Evolutionary conservation across 2,329 filamentous ascomycete species (phyloP), one percentile per base, ranked within the genome.

Genomic region (Bipolaris zeicola): DNA sequence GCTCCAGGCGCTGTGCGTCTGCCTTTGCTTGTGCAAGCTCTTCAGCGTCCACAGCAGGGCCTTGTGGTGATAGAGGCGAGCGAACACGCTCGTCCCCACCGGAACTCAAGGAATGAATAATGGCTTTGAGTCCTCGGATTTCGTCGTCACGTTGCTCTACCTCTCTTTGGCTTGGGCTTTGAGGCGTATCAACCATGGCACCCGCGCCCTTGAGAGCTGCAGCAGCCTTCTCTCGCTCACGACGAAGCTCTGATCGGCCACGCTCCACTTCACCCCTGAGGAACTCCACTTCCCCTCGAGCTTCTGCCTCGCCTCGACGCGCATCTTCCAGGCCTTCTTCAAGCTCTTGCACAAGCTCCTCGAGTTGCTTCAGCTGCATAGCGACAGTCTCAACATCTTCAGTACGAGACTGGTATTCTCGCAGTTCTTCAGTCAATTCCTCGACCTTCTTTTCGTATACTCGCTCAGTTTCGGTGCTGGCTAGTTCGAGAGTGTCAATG

Each of bases 251-350:
- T 8, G 92, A 88, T 63, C 92, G 86, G 10, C 92, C 94, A 61
- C 95, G 84, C 77, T 99, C 95, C 0, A 98, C 94, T 74, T 99
- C 95, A 2, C 95, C 95, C 26, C 95, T 85, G 34, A 99, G 79
- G 72, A 98, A 98, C 74, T 99, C 95, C 3, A 97, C 94, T 74
- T 99, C 95, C 0, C 92, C 94, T 56, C 95, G 86, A 28, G 95
- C 95, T 79, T 99, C 95, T 8, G 94, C 94, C 78, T 99, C 95
- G 6, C 95, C 95, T 53, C 95, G 85, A 52, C 95, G 85, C 45
- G 95, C 93, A 78, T 99, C 95, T 77, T 99, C 95, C 1, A 99
- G 82, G 0, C 95, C 95, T 76, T 99, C 95, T 76, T 99, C 95
- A 0, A 99, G 85, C 75, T 99, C 95, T 67, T 96, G 94, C 2